phyloP scores from a whole-genome alignment of 73 alveolate genomes.

The Tetrahymena borealis region DNA sequence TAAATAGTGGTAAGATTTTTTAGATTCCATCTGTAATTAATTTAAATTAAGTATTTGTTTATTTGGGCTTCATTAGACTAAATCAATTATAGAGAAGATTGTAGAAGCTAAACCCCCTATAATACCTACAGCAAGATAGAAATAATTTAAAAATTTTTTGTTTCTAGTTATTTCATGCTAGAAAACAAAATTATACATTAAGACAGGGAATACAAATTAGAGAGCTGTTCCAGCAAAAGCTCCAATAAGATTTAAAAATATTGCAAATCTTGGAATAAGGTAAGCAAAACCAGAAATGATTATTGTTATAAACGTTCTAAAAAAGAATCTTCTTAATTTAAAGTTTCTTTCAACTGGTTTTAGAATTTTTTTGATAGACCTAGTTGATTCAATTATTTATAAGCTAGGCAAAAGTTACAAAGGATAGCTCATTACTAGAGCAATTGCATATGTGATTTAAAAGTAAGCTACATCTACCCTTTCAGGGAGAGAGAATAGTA shows the following conservation, averaged over 20 bases:
- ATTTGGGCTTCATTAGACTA: too few species aligned
- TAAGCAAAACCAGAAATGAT: neutral
- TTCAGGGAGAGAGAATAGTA: constrained; percentile 20
- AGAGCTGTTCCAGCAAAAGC: neutral
- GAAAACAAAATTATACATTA: neutral
- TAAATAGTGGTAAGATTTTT: too few species aligned
- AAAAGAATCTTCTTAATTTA: neutral
- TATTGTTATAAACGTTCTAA: neutral
- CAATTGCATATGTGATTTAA: constrained; percentile 33
- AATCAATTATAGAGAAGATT: neutral
- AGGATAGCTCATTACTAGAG: constrained; percentile 21
- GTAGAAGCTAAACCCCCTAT: neutral
- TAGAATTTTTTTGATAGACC: neutral
- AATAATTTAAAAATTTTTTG: neutral
- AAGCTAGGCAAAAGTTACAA: constrained; percentile 24
- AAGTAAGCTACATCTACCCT: constrained; percentile 15
- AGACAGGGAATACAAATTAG: neutral
- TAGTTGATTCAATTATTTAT: constrained; percentile 13
- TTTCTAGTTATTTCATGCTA: neutral
- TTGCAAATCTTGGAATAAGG: neutral
- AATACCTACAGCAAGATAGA: neutral
- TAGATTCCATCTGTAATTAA: too few species aligned
- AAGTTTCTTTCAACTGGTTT: neutral
- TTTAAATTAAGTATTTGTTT: too few species aligned
- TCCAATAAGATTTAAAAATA: neutral